Evolutionary conservation across 2,329 filamentous ascomycete species (phyloP).

Genomic region (Plectosphaerella cucumerina): DNA sequence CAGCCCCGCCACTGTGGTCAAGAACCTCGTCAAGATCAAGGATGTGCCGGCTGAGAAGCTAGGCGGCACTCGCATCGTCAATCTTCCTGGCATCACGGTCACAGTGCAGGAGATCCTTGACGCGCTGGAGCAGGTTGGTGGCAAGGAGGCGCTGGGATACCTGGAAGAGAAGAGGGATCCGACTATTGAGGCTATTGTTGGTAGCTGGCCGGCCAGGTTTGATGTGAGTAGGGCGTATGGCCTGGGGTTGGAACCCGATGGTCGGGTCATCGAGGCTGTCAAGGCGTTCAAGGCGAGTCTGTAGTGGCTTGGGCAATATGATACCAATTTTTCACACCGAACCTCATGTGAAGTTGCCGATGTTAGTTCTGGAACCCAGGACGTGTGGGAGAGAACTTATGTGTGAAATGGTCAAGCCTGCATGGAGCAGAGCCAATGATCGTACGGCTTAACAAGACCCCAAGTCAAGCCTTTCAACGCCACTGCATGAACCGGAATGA

Average conservation of each 20-base stretch:
- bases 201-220: slow-evolving; percentile 49
- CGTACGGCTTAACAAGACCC: too few species aligned
- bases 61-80: slow-evolving; percentile 39
- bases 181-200: slow-evolving; percentile 43
- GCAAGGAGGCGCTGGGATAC: slow-evolving; percentile 34
- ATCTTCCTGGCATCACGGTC: slow-evolving; percentile 47
- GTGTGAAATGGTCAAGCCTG: too few species aligned
- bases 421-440: too few species aligned
- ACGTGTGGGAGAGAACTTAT: too few species aligned
- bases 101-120: slow-evolving; percentile 50
- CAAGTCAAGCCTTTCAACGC: too few species aligned
- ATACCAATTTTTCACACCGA: not conserved
- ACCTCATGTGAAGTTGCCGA: too few species aligned
- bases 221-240: slow-evolving; percentile 45
- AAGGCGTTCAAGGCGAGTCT: slow-evolving; percentile 7
- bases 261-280: slow-evolving; percentile 26
- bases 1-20: slow-evolving; percentile 38
- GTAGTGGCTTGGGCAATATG: not conserved
- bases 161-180: slow-evolving; percentile 45
- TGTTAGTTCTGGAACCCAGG: too few species aligned
- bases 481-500: not conserved
- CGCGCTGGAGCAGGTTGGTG: slow-evolving; percentile 43
- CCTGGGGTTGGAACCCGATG: slow-evolving; percentile 47
- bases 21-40: slow-evolving; percentile 40
- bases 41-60: slow-evolving; percentile 33